Conservation (phyloP, 768 basidiomycete species). For the Lactarius pseudohatsudake region DNA sequence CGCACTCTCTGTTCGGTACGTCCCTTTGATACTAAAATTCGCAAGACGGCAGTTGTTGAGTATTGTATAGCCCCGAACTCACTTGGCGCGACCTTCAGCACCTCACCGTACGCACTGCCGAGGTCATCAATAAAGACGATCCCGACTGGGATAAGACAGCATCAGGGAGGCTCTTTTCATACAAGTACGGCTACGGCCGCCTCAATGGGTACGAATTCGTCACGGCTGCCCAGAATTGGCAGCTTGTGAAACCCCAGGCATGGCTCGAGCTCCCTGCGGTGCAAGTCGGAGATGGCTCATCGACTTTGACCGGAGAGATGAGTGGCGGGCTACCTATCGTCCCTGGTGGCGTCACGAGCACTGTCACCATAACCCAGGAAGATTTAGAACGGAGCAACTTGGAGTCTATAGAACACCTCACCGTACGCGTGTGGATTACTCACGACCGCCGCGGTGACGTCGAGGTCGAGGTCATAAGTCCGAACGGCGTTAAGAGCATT, state of each 20-base stretch:
- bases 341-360: constrained; percentile 61
- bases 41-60: constrained; percentile 18
- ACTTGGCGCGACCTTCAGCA: constrained; percentile 97
- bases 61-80: constrained; percentile 71
- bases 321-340: constrained; percentile 67
- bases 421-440: constrained; percentile 89
- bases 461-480: constrained; percentile 85
- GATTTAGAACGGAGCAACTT: constrained; percentile 74
- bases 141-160: constrained; percentile 92
- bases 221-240: constrained; percentile 77
- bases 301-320: constrained; percentile 53
- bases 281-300: constrained; percentile 60
- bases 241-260: constrained; percentile 89
- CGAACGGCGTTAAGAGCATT: constrained; percentile 81
- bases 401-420: constrained; percentile 89
- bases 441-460: constrained; percentile 88
- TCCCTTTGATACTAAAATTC: constrained; percentile 15
- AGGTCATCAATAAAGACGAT: constrained; percentile 81
- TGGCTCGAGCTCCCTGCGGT: constrained; percentile 80
- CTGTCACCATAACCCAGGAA: constrained; percentile 62
- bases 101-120: constrained; percentile 74
- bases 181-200: constrained; percentile 95
- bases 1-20: constrained; percentile 81
- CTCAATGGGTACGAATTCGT: constrained; percentile 84
- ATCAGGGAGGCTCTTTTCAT: constrained; percentile 65